Evolutionary conservation across 768 basidiomycete species (phyloP).

Genomic region (Suillus brevipes): DNA sequence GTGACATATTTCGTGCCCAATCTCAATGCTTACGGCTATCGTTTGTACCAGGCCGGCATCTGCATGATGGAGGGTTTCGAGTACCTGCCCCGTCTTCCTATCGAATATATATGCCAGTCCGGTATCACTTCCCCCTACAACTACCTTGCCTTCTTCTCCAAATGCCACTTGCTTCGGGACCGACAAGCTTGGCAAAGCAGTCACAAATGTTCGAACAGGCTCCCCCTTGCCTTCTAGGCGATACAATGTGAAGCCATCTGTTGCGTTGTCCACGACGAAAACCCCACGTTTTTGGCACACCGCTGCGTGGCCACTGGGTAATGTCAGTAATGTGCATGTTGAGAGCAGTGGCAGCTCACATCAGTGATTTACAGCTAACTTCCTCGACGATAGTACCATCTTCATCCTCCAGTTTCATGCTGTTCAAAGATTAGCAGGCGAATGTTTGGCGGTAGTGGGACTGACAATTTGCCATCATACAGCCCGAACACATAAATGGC

Average conservation of each 20-base stretch:
- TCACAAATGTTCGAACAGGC: slow-evolving; percentile 4
- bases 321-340: background rate
- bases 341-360: slow-evolving; percentile 6
- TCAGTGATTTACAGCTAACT: slow-evolving; percentile 9
- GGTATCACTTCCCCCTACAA: background rate
- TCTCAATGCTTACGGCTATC: too few species aligned
- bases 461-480: slow-evolving; percentile 15
- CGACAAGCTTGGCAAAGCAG: background rate
- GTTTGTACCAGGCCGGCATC: too few species aligned
- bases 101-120: slow-evolving; percentile 11
- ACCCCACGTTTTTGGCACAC: slow-evolving; percentile 8
- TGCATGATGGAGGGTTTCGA: too few species aligned
- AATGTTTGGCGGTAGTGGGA: background rate
- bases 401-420: slow-evolving; percentile 9
- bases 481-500: slow-evolving; percentile 9
- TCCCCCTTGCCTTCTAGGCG: background rate
- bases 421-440: background rate
- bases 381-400: slow-evolving; percentile 9
- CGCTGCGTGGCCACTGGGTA: slow-evolving; percentile 9
- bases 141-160: slow-evolving; percentile 6
- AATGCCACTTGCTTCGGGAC: slow-evolving; percentile 14
- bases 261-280: slow-evolving; percentile 9
- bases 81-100: too few species aligned
- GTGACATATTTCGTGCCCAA: too few species aligned
- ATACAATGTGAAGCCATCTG: slow-evolving; percentile 13